Percentiles rank a stretch among this genome's conserved stretches.
Conservation (phyloP, 345 rosid genomes). For the Passiflora organensis region DNA sequence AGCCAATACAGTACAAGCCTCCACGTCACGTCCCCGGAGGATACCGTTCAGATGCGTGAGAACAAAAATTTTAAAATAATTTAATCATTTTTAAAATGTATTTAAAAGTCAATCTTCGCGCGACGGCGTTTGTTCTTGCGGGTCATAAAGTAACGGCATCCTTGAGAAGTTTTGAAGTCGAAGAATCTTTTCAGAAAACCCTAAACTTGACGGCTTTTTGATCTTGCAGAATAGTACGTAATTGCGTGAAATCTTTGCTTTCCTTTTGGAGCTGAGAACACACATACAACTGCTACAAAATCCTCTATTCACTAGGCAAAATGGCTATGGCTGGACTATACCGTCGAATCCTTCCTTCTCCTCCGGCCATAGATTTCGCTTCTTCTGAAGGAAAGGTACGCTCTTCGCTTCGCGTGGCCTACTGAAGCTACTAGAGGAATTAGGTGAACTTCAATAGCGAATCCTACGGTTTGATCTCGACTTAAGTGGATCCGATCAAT, state of each 20-base stretch:
- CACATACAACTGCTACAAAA: neutral
- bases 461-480: too few species aligned
- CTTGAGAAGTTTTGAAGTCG: too few species aligned
- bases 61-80: too few species aligned
- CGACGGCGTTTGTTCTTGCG: too few species aligned
- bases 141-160: too few species aligned
- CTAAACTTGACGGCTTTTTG: neutral
- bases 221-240: neutral
- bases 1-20: neutral
- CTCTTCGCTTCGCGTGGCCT: too few species aligned
- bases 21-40: neutral
- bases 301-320: neutral
- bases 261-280: neutral
- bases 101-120: neutral
- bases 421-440: neutral
- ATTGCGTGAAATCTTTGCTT: neutral
- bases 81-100: too few species aligned
- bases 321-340: conserved; percentile 27
- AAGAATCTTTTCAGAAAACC: too few species aligned
- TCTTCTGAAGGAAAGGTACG: conserved; percentile 31
- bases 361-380: conserved; percentile 26
- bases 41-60: too few species aligned
- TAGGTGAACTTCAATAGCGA: too few species aligned
- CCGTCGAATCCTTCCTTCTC: conserved; percentile 26
- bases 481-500: too few species aligned